phyloP scores from a whole-genome alignment of 352 stramenopile genomes.

The Globisporangium iwayamae region DNA sequence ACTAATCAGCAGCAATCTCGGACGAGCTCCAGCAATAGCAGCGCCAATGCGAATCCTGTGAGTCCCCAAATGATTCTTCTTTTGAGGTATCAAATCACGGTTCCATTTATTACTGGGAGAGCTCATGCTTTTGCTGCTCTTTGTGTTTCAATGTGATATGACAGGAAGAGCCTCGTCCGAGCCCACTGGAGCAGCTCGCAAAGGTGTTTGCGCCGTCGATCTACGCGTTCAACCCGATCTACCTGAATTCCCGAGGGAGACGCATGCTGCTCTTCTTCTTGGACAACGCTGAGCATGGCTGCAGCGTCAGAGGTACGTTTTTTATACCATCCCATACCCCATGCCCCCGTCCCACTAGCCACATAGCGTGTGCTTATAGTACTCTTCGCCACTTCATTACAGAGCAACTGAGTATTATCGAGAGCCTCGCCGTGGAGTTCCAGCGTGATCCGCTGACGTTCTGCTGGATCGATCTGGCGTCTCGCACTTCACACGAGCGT shows the following conservation, averaged over 20 bases:
- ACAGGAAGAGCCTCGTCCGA: constrained; percentile 20
- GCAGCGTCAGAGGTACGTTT: constrained; percentile 47
- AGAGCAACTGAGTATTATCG: constrained; percentile 72
- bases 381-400: not conserved
- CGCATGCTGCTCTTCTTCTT: constrained; percentile 66
- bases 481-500: constrained; percentile 23
- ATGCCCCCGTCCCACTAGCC: not conserved
- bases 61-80: not conserved
- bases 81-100: no score
- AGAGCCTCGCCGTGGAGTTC: constrained; percentile 67
- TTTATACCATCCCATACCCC: no score
- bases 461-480: constrained; percentile 65
- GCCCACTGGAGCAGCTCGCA: constrained; percentile 46
- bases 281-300: constrained; percentile 36
- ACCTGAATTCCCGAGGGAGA: constrained; percentile 55
- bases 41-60: not conserved
- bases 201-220: constrained; percentile 71
- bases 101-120: no score
- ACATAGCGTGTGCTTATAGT: not conserved
- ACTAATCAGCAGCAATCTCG: not conserved
- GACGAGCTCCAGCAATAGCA: constrained; percentile 5
- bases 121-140: no score
- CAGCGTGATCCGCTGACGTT: constrained; percentile 72
- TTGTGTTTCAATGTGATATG: not conserved
- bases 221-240: constrained; percentile 61